Percentiles rank a stretch among this genome's conserved stretches.
Conservation (phyloP, 768 basidiomycete species). For the Tricholoma sp. region DNA sequence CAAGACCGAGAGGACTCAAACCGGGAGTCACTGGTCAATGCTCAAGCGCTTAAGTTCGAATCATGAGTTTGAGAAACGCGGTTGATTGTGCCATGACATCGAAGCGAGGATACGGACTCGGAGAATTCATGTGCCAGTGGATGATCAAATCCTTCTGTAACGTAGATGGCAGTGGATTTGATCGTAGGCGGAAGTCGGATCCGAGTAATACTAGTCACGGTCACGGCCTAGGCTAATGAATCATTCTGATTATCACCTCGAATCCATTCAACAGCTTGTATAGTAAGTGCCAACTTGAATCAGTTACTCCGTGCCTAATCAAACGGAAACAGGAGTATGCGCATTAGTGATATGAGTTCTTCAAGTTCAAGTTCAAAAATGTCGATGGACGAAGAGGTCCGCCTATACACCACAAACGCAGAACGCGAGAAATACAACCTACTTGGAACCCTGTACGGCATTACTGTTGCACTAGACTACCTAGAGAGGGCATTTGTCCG, state of each 20-base stretch:
- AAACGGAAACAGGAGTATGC: not conserved
- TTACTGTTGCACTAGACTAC: constrained; percentile 89
- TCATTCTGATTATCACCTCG: no score
- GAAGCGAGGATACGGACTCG: not conserved
- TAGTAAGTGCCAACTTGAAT: no score
- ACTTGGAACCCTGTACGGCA: constrained; percentile 85
- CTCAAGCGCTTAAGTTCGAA: no score
- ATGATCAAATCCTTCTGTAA: no score
- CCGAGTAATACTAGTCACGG: no score
- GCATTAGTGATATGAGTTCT: constrained; percentile 8
- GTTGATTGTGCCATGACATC: not conserved
- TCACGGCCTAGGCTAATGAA: no score
- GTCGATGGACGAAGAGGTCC: constrained; percentile 87
- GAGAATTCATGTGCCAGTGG: no score
- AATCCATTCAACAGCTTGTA: no score
- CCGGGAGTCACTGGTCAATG: not conserved
- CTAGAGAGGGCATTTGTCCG: constrained; percentile 94
- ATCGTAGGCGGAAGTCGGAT: no score
- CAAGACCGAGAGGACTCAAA: not conserved
- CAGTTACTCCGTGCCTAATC: no score
- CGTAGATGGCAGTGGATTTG: no score
- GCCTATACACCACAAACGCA: constrained; percentile 80
- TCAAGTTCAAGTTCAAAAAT: constrained; percentile 2
- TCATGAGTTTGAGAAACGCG: not conserved
- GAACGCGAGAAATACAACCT: constrained; percentile 88